Conservation (phyloP, 2,329 filamentous ascomycete species). For the Zymoseptoria ardabiliae region DNA sequence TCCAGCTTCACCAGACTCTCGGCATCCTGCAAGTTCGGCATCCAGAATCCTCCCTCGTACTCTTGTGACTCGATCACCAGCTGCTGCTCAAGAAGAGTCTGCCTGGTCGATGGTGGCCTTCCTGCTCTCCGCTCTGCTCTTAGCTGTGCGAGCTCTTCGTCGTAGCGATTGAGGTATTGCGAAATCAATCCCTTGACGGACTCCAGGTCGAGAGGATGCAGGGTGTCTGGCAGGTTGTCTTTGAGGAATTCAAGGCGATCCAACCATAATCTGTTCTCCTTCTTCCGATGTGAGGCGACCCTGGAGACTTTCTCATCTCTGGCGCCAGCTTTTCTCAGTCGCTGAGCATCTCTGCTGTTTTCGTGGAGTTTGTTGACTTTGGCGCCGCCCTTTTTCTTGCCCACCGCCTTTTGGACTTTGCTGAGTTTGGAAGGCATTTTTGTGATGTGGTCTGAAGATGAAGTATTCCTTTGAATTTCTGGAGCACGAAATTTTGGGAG, state of each 20-base stretch:
- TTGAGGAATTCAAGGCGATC: constrained; percentile 65
- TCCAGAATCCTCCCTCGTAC: constrained; percentile 75
- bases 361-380: constrained; percentile 72
- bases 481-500: background rate
- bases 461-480: background rate
- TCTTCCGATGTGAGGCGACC: constrained; percentile 60
- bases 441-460: background rate
- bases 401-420: constrained; percentile 83
- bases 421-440: constrained; percentile 65
- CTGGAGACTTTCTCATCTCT: constrained; percentile 77
- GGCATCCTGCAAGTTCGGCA: constrained; percentile 67
- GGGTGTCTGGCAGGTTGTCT: constrained; percentile 26
- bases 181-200: constrained; percentile 48
- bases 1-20: constrained; percentile 59
- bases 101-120: constrained; percentile 66
- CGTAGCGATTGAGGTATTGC: constrained; percentile 52
- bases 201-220: constrained; percentile 45
- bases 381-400: constrained; percentile 81
- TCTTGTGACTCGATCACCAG: constrained; percentile 68
- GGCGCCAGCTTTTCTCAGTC: constrained; percentile 68
- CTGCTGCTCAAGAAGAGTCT: constrained; percentile 68
- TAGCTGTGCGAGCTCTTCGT: constrained; percentile 60
- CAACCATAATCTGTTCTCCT: constrained; percentile 60
- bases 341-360: constrained; percentile 77
- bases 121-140: constrained; percentile 69